Percentiles rank a stretch among this genome's conserved stretches.
phyloP scores from a whole-genome alignment of 192 early-diverging fungal genomes.

The Physocladia obscura region DNA sequence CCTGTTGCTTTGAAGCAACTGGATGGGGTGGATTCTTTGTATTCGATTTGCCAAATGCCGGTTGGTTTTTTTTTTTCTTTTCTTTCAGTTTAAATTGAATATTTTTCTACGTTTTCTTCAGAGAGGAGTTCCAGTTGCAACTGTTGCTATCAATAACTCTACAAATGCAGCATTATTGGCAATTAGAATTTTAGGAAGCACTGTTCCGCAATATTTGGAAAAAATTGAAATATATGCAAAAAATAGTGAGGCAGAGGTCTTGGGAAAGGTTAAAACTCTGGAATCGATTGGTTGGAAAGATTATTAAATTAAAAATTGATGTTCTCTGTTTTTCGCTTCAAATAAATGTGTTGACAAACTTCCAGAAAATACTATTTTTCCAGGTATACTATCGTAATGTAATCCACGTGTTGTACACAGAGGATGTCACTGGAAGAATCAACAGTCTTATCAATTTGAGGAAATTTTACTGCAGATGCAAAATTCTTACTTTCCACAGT shows the following conservation, averaged over 20 bases:
- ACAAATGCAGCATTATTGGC: slow-evolving; percentile 95
- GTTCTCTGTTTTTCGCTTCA: too few species aligned
- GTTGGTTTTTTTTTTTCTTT: slow-evolving; percentile 38
- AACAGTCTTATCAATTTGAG: too few species aligned
- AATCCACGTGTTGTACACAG: too few species aligned
- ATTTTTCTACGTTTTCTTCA: slow-evolving; percentile 32
- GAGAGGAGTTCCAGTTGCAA: slow-evolving; percentile 98
- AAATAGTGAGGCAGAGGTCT: slow-evolving; percentile 82
- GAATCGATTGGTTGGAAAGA: slow-evolving; percentile 80
- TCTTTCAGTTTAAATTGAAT: too few species aligned
- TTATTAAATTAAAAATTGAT: slow-evolving; percentile 48
- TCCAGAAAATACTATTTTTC: too few species aligned
- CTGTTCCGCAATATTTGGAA: slow-evolving; percentile 70
- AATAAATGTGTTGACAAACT: too few species aligned
- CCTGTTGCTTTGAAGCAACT: slow-evolving; percentile 89
- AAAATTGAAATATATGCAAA: slow-evolving; percentile 79
- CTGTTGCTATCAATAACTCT: slow-evolving; percentile 97
- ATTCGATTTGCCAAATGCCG: slow-evolving; percentile 99
- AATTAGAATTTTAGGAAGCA: slow-evolving; percentile 83
- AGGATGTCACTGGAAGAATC: too few species aligned
- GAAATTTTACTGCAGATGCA: too few species aligned
- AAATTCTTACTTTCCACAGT: too few species aligned
- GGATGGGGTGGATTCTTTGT: slow-evolving; percentile 95
- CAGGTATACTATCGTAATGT: too few species aligned
- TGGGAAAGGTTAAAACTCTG: slow-evolving; percentile 82